Evolutionary conservation across 129 eudicot genomes (phyloP).

Genomic region (Flaveria sonorensis): DNA sequence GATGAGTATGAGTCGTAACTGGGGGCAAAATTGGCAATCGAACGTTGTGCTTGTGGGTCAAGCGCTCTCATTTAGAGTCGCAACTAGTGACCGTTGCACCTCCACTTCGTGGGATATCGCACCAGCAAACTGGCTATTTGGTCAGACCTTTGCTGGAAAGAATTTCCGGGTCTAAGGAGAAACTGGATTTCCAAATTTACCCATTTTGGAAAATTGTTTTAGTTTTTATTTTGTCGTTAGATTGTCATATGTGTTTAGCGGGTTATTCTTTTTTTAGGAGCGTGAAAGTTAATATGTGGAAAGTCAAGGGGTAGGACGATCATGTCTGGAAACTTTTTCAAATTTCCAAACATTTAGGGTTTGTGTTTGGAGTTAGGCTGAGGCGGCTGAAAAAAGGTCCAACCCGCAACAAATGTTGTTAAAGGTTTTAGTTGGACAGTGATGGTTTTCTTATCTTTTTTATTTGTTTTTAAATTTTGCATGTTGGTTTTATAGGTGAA

Average conservation of each 20-base stretch:
- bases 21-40: conserved; percentile 4
- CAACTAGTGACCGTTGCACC: not conserved
- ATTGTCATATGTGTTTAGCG: not conserved
- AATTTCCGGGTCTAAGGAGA: conserved; percentile 1
- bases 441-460: not conserved
- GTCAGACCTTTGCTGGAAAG: not conserved
- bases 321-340: conserved; percentile 1
- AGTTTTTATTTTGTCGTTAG: not conserved
- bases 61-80: not conserved
- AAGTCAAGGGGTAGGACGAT: not conserved
- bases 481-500: not conserved
- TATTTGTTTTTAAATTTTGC: not conserved
- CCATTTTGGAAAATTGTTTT: not conserved
- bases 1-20: conserved; percentile 1
- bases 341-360: not conserved
- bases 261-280: not conserved
- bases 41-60: not conserved
- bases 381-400: not conserved
- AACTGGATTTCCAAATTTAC: not conserved
- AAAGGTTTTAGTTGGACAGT: not conserved
- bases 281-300: not conserved
- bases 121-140: not conserved
- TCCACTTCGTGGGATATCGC: not conserved
- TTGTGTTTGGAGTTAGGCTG: not conserved
- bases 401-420: not conserved